Evolutionary conservation across 2,329 filamentous ascomycete species (phyloP), one percentile per base, ranked within the genome.

Genomic region (Exutisphaerella laricina): DNA sequence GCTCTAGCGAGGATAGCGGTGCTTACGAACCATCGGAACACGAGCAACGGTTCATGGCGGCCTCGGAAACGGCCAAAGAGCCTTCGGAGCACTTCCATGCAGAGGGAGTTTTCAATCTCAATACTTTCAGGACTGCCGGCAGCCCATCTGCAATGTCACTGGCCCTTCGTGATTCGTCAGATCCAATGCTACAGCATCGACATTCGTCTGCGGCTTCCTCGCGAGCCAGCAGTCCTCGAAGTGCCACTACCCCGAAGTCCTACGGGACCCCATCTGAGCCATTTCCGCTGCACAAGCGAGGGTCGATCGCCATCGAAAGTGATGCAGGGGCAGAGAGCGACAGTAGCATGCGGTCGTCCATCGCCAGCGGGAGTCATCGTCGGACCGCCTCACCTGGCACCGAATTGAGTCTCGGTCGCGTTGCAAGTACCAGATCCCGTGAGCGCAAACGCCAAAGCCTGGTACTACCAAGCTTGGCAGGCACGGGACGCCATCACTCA

Each of bases 361-460:
- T 84, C 3, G 70, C 87, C 37, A 79, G 79, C 8, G 54, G 44
- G 5, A 54, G 57, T 22, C 51, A 57, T 39, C 72, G 80, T 33
- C 77, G 88, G 50, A 89, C 86, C 1, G 89, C 96, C 48, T 98
- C 92, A 1, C 92, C 92, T 2, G 84, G 87, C 14, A 94, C 88
- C 4, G 92, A 97, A 48, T 80, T 89, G 58, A 77, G 80, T 52
- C 70, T 95, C 16, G 78, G 83, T 49, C 78, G 87, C 45, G 81
- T 86, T 35, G 80, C 85, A 22, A 90, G 85, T 60, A 53, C 50
- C 13, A 51, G 58, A 21, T 82, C 85, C 30, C 78, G 85, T 45
- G 88, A 94, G 51, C 82, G 86, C 48, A 89, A 97, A 53, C 81
- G 92, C 33, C 82, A 85, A 56, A 97, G 90, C 60, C 73, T 96